Base-by-base conservation (phyloP, 1,284 basidiomycete genomes). In the Ustilago nuda region DNA sequence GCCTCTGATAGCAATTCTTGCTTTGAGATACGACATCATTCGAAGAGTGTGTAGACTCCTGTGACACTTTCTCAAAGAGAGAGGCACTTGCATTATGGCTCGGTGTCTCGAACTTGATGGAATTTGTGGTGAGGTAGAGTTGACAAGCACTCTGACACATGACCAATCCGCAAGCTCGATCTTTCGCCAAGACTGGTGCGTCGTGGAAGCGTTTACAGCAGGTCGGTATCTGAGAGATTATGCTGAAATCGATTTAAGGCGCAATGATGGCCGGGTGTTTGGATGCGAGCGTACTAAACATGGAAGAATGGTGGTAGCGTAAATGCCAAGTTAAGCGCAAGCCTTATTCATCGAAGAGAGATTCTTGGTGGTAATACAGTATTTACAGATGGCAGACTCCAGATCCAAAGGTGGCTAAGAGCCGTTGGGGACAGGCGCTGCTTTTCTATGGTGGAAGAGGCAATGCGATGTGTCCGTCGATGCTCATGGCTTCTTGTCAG, bases 291-390 rank as follows among this genome's bases (percentile, higher is more conserved):
- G 51, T 56, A 32, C 35, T 41, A 33, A 27, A 54, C 23, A 13
- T 35, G 9, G 3, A 30, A 50, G 64, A 72, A 66, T 61, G 70
- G 65, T 67, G 64, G 57, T 33, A 41, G 50, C 11, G 36, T 51
- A 45, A 19, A 19, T 19, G n/a, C 46, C 19, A 60, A 41, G 35
- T 30, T 41, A 23, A 8, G 48, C 13, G 12, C n/a, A 33, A 52
- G 45, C 36, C 23, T 35, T 15, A 12, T 39, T 50, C 23, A 27
- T 43, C 27, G 55, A 33, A 41, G 39, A 37, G 41, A 30, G 27
- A n/a, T 46, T 56, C 27, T 32, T 58, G 56, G 30, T 66, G 70
- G 3, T 67, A 36, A 17, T 72, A 72, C 64, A 72, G 23, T 72
- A 66, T 64, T 63, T 64, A 63, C 70, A 67, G 35, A 32, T 30